phyloP scores from a whole-genome alignment of 2,329 filamentous ascomycete genomes.

The Botrytis galanthina region DNA sequence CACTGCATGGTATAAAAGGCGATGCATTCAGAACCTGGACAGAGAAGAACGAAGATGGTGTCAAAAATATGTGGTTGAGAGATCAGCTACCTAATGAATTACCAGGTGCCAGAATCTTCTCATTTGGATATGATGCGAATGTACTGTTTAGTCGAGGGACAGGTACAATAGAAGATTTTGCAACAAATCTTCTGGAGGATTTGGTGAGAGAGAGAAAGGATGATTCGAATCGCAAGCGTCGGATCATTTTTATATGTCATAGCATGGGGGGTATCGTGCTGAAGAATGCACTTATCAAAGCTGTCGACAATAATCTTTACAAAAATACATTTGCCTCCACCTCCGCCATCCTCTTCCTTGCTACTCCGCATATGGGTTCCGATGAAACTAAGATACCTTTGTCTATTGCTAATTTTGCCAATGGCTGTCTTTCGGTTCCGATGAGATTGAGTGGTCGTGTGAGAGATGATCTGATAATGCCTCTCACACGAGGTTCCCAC shows the following conservation, averaged over 20 bases:
- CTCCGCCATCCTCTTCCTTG: constrained; percentile 41
- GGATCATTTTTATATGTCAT: constrained; percentile 30
- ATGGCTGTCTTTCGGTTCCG: background rate
- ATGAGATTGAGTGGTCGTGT: background rate
- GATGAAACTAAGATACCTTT: constrained; percentile 25
- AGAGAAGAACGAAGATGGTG: constrained; percentile 8
- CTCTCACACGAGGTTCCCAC: constrained; percentile 1
- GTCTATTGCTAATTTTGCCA: background rate
- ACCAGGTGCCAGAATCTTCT: constrained; percentile 28
- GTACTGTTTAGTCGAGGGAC: constrained; percentile 21
- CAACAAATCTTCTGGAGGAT: constrained; percentile 22
- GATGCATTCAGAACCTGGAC: constrained; percentile 32
- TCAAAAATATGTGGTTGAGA: constrained; percentile 28
- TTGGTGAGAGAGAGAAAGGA: constrained; percentile 4
- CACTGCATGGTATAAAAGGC: constrained; percentile 29
- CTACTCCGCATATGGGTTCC: constrained; percentile 42
- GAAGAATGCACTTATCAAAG: constrained; percentile 26
- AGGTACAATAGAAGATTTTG: constrained; percentile 25
- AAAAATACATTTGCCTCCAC: constrained; percentile 30
- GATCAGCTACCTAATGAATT: constrained; percentile 28
- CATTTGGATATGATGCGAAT: constrained; percentile 30
- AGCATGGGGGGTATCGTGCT: constrained; percentile 31
- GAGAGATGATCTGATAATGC: constrained; percentile 22
- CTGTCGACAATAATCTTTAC: constrained; percentile 25
- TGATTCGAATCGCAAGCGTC: constrained; percentile 15